Evolutionary conservation across 148 eudicot species (phyloP), one percentile per base, ranked within the genome.

Genomic region (Talinum fruticosum): DNA sequence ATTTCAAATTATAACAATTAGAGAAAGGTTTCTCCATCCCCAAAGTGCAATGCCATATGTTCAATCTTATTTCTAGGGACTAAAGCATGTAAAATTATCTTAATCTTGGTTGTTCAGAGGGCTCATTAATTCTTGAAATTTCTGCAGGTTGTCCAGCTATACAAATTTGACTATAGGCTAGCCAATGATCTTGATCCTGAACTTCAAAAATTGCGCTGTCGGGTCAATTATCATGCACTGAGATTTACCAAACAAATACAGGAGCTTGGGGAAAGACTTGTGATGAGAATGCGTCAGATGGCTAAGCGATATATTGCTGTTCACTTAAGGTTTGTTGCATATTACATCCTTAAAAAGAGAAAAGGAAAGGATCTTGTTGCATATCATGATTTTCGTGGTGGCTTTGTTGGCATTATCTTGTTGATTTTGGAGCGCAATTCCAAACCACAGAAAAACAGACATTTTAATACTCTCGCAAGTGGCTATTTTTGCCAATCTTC

Each of bases 81-180:
- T 33, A 14, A 59, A 77, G 36, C 53, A 68, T 14, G 13, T 36
- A 23, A 26, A 44, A 35, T 26, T 51, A 24, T 35, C 19, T 8
- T 62, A 28, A 28, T 12, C 32, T 15, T 41, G 47, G 2, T 26
- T 16, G 19, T 47, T 76, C 33, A 10, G 6, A 67, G 44, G 34
- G 67, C 72, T 62, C 30, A 66, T 15, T 66, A 26, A 47, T 54
- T 34, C 67, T 36, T 69, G 14, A 54, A 62, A 37, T 45, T 24
- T 75, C 64, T 88, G 85, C 94, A 96, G 99, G 99, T 96, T 59
- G 81, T 96, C 85, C 99, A 96, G 89, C 81, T 96, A 82, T 91
- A 94, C 74, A 96, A 96, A 83, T 96, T 96, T 79, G 99, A 96
- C 78, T 96, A 96, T 83, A 88, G 99, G 88, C 94, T 96, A 77